Evolutionary conservation across 2,329 filamentous ascomycete genomes (phyloP), one percentile per base, ranked within the genome.

Genomic region (Arthrobotrys conoides): DNA sequence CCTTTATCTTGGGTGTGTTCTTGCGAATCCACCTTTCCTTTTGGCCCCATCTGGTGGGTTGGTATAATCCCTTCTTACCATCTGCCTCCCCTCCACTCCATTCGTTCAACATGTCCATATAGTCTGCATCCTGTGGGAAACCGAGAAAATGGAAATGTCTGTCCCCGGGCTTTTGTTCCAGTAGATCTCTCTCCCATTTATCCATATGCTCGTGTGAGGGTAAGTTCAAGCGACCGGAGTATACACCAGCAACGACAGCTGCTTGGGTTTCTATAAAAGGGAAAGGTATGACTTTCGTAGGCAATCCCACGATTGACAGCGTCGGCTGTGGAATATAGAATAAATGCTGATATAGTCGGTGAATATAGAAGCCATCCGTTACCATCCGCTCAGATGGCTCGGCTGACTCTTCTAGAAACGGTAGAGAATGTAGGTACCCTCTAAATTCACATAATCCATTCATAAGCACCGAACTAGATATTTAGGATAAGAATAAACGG

Each of bases 211-310:
- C 83, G 0, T 83, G 83, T 0, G 88, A 82, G 0, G 94, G 94
- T 8, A 97, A 85, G 0, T 84, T 80, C 0, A 97, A 85, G 0
- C 89, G 86, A 38, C 92, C 91, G 0, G 93, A 89, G 88, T 93
- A 97, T 0, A 94, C 88, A 0, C 93, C 89, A 1, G 94, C 90
- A 55, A 96, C 87, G 0, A 93, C 88, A 0, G 94, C 91, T 0
- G 90, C 90, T 84, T 97, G 94, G 5, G 89, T 90, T 85, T 97
- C 93, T 0, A 91, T 88, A 0, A 96, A 82, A 0, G 93, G 91
- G 83, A 97, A 97, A 0, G 95, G 95, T n/a, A 96, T 91, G n/a
- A 96, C 89, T 81, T 91, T 92, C 83, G 94, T 91, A 16, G 92
- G 91, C 46, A 97, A 86, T 0, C 89, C 90, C 0, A 92, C 87